A percentile compares a stretch with the other conserved stretches of the same genome.
Conservation (phyloP, 352 stramenopile species). For the Elongisporangium senticosum region DNA sequence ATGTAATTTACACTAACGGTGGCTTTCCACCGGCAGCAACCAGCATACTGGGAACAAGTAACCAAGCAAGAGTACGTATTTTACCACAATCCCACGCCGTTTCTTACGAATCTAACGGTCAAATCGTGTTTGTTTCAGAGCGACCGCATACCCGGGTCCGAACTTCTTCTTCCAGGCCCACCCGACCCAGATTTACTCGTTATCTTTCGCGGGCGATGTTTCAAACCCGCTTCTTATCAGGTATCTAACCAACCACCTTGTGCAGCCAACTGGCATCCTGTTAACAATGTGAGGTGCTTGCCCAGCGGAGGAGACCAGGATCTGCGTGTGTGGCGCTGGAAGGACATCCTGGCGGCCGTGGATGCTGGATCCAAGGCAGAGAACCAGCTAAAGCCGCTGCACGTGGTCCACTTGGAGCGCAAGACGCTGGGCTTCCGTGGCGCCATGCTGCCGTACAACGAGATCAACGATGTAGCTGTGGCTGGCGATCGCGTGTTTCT, state of each 20-base stretch:
- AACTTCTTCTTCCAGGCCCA: conserved; percentile 64
- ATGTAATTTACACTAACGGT: not conserved
- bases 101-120: not conserved
- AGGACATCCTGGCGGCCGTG: conserved; percentile 45
- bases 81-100: not conserved
- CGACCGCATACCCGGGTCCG: conserved; percentile 33
- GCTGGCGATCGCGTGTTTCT: conserved; percentile 37
- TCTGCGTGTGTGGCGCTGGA: conserved; percentile 73
- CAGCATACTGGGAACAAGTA: conserved; percentile 44
- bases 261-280: conserved; percentile 3
- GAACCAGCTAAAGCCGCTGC: conserved; percentile 24
- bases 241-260: conserved; percentile 13
- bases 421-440: conserved; percentile 51
- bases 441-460: conserved; percentile 47
- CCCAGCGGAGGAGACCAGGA: conserved; percentile 69
- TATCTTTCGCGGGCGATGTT: conserved; percentile 56
- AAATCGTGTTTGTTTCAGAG: conserved; percentile 11
- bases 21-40: conserved; percentile 10
- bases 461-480: conserved; percentile 65
- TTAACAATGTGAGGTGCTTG: not conserved
- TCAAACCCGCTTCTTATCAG: conserved; percentile 53
- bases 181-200: conserved; percentile 66
- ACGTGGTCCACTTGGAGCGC: conserved; percentile 50
- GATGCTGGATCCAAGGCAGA: conserved; percentile 8
- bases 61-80: conserved; percentile 24